phyloP scores from a whole-genome alignment of 2,329 filamentous ascomycete genomes.

The Plenodomus biglobosus region DNA sequence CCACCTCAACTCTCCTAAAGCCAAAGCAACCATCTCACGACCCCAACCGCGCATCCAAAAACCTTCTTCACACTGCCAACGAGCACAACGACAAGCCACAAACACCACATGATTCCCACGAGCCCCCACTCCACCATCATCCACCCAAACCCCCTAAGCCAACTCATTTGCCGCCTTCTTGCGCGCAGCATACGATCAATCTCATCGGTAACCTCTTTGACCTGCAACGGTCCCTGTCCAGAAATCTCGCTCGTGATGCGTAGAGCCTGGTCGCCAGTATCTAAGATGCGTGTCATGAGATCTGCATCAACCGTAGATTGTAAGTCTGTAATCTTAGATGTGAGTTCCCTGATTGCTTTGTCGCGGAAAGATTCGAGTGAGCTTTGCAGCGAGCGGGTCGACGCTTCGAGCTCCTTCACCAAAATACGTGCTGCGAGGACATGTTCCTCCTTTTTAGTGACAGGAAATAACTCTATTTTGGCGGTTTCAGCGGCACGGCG shows the following conservation, averaged over 20 bases:
- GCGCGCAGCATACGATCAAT: conserved; percentile 71
- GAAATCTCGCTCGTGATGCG: conserved; percentile 74
- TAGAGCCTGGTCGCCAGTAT: conserved; percentile 76
- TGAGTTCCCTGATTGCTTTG: conserved; percentile 49
- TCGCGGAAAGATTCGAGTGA: conserved; percentile 54
- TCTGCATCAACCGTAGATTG: conserved; percentile 52
- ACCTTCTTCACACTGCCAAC: conserved; percentile 66
- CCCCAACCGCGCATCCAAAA: conserved; percentile 60
- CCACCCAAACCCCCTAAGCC: conserved; percentile 76
- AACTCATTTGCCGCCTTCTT: conserved; percentile 71
- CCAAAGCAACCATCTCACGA: conserved; percentile 83
- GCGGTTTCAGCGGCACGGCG: conserved; percentile 50
- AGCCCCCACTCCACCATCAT: conserved; percentile 83
- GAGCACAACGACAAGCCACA: conserved; percentile 86
- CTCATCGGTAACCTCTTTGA: conserved; percentile 77
- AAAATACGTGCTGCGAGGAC: conserved; percentile 57
- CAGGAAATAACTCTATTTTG: conserved; percentile 45
- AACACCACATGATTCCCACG: conserved; percentile 88
- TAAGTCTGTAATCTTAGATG: conserved; percentile 48
- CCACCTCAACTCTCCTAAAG: conserved; percentile 15
- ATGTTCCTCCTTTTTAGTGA: conserved; percentile 55
- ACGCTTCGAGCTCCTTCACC: conserved; percentile 51
- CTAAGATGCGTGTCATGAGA: conserved; percentile 63
- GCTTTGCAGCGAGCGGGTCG: conserved; percentile 51
- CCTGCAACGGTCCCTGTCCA: conserved; percentile 72